Conservation (phyloP, 176 grass and related monocot genomes). For the Alopecurus myosuroides region DNA sequence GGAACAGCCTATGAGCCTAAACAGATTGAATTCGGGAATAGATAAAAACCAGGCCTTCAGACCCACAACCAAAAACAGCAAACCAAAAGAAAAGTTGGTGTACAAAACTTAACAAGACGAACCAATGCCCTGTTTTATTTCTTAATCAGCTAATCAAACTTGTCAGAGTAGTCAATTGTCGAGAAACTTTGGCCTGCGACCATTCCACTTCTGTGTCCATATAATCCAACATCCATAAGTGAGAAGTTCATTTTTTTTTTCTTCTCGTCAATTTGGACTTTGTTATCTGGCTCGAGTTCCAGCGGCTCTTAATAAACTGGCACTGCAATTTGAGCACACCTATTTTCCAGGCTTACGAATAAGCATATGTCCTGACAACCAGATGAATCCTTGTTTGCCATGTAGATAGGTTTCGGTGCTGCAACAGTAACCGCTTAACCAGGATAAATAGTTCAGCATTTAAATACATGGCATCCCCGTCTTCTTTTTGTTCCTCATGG, state of each 20-base stretch:
- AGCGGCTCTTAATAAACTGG: neutral
- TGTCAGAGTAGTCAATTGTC: neutral
- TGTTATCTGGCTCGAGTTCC: neutral
- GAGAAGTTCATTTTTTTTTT: neutral
- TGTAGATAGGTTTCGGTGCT: slow-evolving; percentile 2
- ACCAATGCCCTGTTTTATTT: neutral
- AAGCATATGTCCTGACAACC: neutral
- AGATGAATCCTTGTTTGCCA: neutral
- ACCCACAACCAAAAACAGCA: neutral
- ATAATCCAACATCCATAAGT: neutral
- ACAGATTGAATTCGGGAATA: neutral
- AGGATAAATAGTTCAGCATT: neutral
- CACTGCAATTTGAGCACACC: neutral
- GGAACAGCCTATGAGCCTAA: neutral
- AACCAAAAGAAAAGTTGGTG: neutral
- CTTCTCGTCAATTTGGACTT: neutral
- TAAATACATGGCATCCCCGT: neutral
- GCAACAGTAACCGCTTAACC: neutral
- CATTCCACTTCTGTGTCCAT: neutral
- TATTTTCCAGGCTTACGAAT: neutral
- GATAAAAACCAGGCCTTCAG: neutral
- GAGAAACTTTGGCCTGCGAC: neutral
- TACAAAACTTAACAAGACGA: neutral
- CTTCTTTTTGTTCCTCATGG: neutral
- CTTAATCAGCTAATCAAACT: neutral